Base-by-base conservation (phyloP, 345 rosid genomes). In the Atalantia buxifolia region DNA sequence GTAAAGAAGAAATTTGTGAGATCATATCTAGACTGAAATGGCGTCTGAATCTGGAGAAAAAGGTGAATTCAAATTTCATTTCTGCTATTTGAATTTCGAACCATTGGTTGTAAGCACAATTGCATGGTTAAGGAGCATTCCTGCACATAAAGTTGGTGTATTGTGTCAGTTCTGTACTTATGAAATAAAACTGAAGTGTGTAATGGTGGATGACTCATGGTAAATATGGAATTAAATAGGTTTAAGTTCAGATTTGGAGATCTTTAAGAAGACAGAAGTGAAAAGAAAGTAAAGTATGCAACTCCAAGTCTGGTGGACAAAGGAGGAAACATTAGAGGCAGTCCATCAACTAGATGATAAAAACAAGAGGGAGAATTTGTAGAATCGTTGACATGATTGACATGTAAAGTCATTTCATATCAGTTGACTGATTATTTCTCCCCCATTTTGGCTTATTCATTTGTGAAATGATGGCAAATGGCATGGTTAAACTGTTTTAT, bases 21-120 rank as follows among this genome's bases (percentile, higher is more conserved):
- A 77, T 60, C 28, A 16, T 83, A 74, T 65, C 84, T 18, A 83
- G 79, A 74, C 45, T 85, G 75, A 85, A 85, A 66, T 45, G 45
- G 71, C 66, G 84, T 50, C 56, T 85, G 79, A 80, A 81, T 24
- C 14, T 36, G 38, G 86, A 83, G 82, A 85, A 81, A 64, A 72
- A 79, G 86, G 86, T 83, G 53, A 14, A 6, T 53, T 55, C n/a
- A 62, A 74, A 27, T 61, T 18, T 28, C 30, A 40, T 40, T 25
- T 61, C 9, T 40, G n/a, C 10, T 38, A 4, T 59, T 36, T 8
- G 62, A 38, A 24, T 60, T 59, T 24, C 35, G 4, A 4, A 16
- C 13, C 74, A 71, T 19, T 53, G 55, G 27, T 10, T 72, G 7
- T 9, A 24, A 57, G 30, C 35, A n/a, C 18, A 16, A 36, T 68